Evolutionary conservation across 2,329 filamentous ascomycete species (phyloP).

Genomic region (Cercospora zeae-maydis): DNA sequence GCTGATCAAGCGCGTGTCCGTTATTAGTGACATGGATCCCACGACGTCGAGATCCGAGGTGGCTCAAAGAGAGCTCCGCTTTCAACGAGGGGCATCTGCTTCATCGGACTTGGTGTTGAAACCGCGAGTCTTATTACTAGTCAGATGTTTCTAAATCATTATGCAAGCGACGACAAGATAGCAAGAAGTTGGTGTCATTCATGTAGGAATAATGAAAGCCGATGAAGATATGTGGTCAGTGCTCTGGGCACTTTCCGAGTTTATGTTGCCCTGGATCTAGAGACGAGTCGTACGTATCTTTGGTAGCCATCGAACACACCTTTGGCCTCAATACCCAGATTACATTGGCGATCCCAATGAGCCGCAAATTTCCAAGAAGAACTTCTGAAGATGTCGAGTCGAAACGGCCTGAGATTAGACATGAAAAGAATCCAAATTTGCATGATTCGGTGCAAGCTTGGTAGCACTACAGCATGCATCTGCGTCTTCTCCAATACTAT

Average conservation of each 20-base stretch:
- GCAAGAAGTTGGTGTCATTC: neutral
- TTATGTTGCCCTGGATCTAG: too few relatives aligned
- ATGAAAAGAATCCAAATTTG: too few relatives aligned
- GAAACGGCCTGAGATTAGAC: too few relatives aligned
- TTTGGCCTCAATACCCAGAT: too few relatives aligned
- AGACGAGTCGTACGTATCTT: too few relatives aligned
- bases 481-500: neutral
- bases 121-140: neutral
- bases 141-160: neutral
- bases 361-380: too few relatives aligned
- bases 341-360: too few relatives aligned
- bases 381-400: too few relatives aligned
- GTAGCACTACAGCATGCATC: neutral
- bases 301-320: too few relatives aligned
- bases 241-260: neutral
- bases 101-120: neutral
- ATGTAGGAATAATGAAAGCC: neutral
- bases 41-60: slow-evolving; percentile 6
- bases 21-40: neutral
- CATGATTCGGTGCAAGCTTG: neutral
- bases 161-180: neutral
- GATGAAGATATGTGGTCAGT: neutral
- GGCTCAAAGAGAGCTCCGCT: neutral
- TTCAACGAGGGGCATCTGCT: neutral
- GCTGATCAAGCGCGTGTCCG: neutral